These are phyloP conservation scores for Salix brachista DNA, from an alignment of 345 rosid genomes.

Conservation along the genomic window DNA sequence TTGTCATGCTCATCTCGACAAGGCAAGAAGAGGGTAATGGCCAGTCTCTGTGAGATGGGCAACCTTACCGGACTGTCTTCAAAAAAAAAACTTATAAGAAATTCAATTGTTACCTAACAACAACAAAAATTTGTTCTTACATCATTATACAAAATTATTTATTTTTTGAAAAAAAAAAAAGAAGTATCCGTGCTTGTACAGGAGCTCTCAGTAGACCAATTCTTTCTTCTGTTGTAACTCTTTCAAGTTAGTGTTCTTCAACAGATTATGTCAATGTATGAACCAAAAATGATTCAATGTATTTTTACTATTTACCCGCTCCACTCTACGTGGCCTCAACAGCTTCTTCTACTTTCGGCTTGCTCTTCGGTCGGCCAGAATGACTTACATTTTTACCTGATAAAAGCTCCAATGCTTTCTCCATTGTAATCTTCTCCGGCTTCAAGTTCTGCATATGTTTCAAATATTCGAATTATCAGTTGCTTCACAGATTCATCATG, in stretches of 20 bases:
- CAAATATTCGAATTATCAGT: neutral
- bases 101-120: neutral
- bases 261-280: neutral
- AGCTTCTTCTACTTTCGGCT: slow-evolving; percentile 33
- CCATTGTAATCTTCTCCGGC: slow-evolving; percentile 57
- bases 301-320: neutral
- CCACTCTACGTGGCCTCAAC: slow-evolving; percentile 5
- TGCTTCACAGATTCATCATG: neutral
- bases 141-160: neutral
- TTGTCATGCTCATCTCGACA: too few relatives aligned
- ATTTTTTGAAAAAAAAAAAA: too few relatives aligned
- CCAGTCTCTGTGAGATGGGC: neutral
- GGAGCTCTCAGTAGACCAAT: neutral
- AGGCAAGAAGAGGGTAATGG: neutral
- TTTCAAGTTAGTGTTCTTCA: neutral
- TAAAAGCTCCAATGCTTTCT: slow-evolving; percentile 69
- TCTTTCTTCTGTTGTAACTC: neutral
- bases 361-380: slow-evolving; percentile 66
- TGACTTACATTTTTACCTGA: slow-evolving; percentile 53
- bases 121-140: neutral
- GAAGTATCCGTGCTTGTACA: neutral
- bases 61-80: neutral
- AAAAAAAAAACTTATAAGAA: neutral
- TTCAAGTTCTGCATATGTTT: slow-evolving; percentile 51
- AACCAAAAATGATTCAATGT: neutral